These are phyloP conservation scores for Myxozyma neotropica DNA, from an alignment of 805 yeast genomes.

Conservation along the genomic window DNA sequence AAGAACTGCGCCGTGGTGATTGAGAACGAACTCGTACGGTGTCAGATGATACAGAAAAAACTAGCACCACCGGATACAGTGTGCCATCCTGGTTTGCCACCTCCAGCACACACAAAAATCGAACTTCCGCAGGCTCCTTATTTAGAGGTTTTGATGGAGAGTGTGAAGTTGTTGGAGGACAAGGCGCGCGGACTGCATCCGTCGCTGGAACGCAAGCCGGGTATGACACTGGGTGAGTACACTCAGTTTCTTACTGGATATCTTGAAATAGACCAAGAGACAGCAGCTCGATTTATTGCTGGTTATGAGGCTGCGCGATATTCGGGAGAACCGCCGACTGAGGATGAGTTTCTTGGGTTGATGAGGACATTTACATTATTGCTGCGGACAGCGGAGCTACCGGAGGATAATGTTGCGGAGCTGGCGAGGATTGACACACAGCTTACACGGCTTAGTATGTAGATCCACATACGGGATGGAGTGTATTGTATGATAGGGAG, in stretches of 20 bases:
- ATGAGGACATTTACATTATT: slow-evolving; percentile 43
- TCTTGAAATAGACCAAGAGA: slow-evolving; percentile 34
- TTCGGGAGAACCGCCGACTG: slow-evolving; percentile 61
- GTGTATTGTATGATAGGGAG: no score
- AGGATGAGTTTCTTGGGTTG: slow-evolving; percentile 61
- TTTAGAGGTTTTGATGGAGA: slow-evolving; percentile 37
- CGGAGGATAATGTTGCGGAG: background rate
- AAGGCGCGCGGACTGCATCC: slow-evolving; percentile 33
- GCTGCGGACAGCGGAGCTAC: slow-evolving; percentile 19
- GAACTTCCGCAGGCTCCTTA: slow-evolving; percentile 40
- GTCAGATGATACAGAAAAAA: slow-evolving; percentile 47
- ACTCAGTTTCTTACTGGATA: slow-evolving; percentile 49
- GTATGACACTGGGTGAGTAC: slow-evolving; percentile 57
- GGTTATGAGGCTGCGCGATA: slow-evolving; percentile 71
- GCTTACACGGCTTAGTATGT: no score
- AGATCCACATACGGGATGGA: no score
- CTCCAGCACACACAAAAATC: slow-evolving; percentile 43
- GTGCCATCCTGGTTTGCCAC: slow-evolving; percentile 57
- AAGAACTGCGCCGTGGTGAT: slow-evolving; percentile 49
- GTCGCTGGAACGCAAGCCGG: slow-evolving; percentile 46
- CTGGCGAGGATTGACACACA: background rate
- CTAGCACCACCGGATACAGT: slow-evolving; percentile 51
- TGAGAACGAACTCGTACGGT: slow-evolving; percentile 46
- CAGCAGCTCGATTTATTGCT: slow-evolving; percentile 46
- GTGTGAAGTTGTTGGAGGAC: slow-evolving; percentile 37